Evolutionary conservation across 768 basidiomycete genomes (phyloP), one percentile per base, ranked within the genome.

Genomic region (Mycena crocata): DNA sequence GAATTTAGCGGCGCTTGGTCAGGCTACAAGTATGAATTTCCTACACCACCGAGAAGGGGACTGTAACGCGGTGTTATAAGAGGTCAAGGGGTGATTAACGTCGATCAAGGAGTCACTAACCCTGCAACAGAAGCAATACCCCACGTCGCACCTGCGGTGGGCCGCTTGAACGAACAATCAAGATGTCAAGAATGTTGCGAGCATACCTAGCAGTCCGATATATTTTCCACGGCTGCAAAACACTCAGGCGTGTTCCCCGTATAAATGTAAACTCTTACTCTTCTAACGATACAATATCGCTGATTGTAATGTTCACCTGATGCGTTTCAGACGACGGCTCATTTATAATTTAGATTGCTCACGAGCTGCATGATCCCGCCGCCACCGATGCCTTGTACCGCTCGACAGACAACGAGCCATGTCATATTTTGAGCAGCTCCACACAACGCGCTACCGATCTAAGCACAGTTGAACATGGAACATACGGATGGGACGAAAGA

Each of bases 351-450:
- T 30, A 28, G 28, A 17, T n/a, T 1, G 62, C 80, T 60, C 23
- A 85, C 90, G 68, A 93, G 80, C 73, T 92, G 91, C 19, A 93
- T 81, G 64, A 94, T 90, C 6, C 92, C 93, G 13, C 92, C 93
- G 9, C 92, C 93, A 28, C 94, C 94, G 32, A 95, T 88, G 12
- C 94, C 94, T 74, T 95, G 94, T 3, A 96, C 80, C 3, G 92
- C 93, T 69, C 94, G 87, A 45, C 86, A 86, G 0, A 92, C 82
- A 35, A 94, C 88, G 19, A 96, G 80, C 94, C 92, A 93, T 3
- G 81, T 84, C 87, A 95, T 90, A 60, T 58, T 88, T 74, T 95
- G 90, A 0, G 94, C 93, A 0, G 92, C 90, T 17, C 93, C 93
- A 70, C 92, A 94, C 58, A 95, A 79, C 2, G 92, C 93, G 8